Percentiles rank a stretch among this genome's conserved stretches.
phyloP scores from a whole-genome alignment of 768 basidiomycete genomes.

The Tylopilus vinaceipallidus region DNA sequence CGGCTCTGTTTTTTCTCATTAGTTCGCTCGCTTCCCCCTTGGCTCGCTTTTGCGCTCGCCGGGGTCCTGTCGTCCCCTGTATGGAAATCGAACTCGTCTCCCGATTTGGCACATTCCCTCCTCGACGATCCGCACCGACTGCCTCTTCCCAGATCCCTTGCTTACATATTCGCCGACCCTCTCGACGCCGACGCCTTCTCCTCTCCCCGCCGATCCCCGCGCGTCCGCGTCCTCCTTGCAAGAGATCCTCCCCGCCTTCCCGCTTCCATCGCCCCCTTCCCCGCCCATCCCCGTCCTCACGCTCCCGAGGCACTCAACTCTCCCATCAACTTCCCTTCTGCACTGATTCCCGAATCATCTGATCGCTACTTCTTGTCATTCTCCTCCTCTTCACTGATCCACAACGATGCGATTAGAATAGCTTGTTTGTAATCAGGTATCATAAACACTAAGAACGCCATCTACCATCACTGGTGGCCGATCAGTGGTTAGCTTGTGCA shows the following conservation, averaged over 20 bases:
- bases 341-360: slow-evolving; percentile 13
- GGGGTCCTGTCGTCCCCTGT: slow-evolving; percentile 27
- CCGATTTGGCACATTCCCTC: slow-evolving; percentile 15
- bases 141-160: slow-evolving; percentile 9
- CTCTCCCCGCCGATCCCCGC: slow-evolving; percentile 21
- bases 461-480: slow-evolving; percentile 14
- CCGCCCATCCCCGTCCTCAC: background rate
- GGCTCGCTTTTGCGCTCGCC: slow-evolving; percentile 28
- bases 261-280: slow-evolving; percentile 15
- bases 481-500: slow-evolving; percentile 22
- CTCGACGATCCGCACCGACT: slow-evolving; percentile 34
- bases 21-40: slow-evolving; percentile 26
- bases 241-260: slow-evolving; percentile 9
- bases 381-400: slow-evolving; percentile 2
- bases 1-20: slow-evolving; percentile 13
- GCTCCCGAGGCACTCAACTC: slow-evolving; percentile 15
- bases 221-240: background rate
- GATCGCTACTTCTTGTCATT: slow-evolving; percentile 11
- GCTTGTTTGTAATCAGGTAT: slow-evolving; percentile 30
- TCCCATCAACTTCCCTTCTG: slow-evolving; percentile 20
- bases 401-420: slow-evolving; percentile 27
- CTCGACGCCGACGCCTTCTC: slow-evolving; percentile 15
- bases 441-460: slow-evolving; percentile 28
- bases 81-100: slow-evolving; percentile 21
- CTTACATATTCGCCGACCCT: slow-evolving; percentile 27